Evolutionary conservation across 2,329 filamentous ascomycete species (phyloP).

Genomic region (Phaeomoniella chlamydospora): DNA sequence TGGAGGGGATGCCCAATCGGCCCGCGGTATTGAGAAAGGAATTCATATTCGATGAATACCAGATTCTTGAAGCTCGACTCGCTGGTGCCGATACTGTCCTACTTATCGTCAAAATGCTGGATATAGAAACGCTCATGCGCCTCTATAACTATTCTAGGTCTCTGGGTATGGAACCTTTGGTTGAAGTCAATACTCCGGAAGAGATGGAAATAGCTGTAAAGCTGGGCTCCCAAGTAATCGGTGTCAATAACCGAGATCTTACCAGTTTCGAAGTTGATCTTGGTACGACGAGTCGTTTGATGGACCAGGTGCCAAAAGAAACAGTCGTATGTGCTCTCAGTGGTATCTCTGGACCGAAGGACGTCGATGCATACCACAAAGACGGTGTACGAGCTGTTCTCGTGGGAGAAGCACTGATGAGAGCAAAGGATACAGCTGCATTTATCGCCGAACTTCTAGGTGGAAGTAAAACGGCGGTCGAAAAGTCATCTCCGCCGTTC

Average conservation of each 20-base stretch:
- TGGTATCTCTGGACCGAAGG: slow-evolving; percentile 77
- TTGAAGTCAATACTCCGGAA: slow-evolving; percentile 87
- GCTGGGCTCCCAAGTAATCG: slow-evolving; percentile 79
- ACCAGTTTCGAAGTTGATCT: slow-evolving; percentile 96
- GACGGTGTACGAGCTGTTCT: slow-evolving; percentile 87
- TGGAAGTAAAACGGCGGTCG: slow-evolving; percentile 18
- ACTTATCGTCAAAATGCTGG: slow-evolving; percentile 96
- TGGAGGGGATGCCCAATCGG: slow-evolving; percentile 83
- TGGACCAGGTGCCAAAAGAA: slow-evolving; percentile 69
- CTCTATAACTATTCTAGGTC: slow-evolving; percentile 81
- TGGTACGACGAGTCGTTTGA: slow-evolving; percentile 74
- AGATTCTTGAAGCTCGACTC: slow-evolving; percentile 85
- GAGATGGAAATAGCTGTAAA: slow-evolving; percentile 84
- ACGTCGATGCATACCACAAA: slow-evolving; percentile 74
- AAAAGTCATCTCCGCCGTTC: slow-evolving; percentile 27
- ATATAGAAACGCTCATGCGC: slow-evolving; percentile 53
- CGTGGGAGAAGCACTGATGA: slow-evolving; percentile 92
- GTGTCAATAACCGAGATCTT: slow-evolving; percentile 94
- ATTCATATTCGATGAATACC: slow-evolving; percentile 96
- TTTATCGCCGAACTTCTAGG: slow-evolving; percentile 81
- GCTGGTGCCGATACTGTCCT: slow-evolving; percentile 90
- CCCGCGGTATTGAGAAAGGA: slow-evolving; percentile 90
- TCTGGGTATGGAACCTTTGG: slow-evolving; percentile 91
- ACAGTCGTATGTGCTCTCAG: slow-evolving; percentile 89
- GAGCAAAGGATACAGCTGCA: slow-evolving; percentile 61